Evolutionary conservation across 208 protist genomes (phyloP), one percentile per base, ranked within the genome.

Genomic region (Phytomonas sp.): DNA sequence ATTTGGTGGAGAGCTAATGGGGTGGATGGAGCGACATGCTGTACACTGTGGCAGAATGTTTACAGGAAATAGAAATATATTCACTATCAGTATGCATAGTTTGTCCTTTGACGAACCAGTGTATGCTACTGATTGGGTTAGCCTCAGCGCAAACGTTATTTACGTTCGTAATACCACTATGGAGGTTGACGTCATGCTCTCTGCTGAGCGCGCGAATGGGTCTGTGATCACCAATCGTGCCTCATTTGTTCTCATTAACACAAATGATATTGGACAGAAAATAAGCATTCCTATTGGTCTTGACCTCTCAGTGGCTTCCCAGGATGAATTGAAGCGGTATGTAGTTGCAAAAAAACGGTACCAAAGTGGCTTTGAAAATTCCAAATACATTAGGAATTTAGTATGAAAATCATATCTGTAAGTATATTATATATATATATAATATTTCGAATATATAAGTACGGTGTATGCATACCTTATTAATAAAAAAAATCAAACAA

Each of bases 141-240:
- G 75, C 40, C 80, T 97, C n/a, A 75, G 88, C 59, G 89, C 90
- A 16, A 84, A 82, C 34, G 80, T 95, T 59, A 83, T 93, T 37
- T 97, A 94, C 73, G 87, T 94, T 56, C 87, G 84, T 65, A 94
- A 94, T 68, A 93, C 88, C 29, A 97, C 92, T 19, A 92, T 97
- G 82, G 88, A 97, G 75, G 86, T 97, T 12, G 92, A 95, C 59
- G 84, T 97, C 19, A 77, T 72, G 69, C 68, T 97, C 29, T 65
- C 40, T 8, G 89, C 82, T 16, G 92, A 95, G 72, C 84, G 86
- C 32, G 65, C 76, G 11, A 79, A 82, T 60, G 67, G 73, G 26
- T 70, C 73, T 30, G 76, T 93, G 66, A 71, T 91, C 32, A 95
- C 91, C 26, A 96, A 96, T 70, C 84, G 86, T 10, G 91, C 91